Conservation (phyloP, 2,329 filamentous ascomycete species). For the Huntiella abstrusa region DNA sequence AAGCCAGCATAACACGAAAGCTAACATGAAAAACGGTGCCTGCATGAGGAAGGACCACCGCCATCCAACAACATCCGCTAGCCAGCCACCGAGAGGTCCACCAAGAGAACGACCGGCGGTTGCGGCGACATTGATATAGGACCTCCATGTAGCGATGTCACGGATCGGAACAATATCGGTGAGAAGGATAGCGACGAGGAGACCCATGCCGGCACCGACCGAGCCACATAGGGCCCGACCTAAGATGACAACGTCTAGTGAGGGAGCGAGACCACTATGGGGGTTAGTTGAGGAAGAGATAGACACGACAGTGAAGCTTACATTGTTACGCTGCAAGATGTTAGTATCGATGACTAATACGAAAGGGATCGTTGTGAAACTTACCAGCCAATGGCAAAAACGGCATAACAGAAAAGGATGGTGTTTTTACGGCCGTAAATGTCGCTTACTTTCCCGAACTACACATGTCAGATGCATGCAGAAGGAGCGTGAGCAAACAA, state of each 20-base stretch:
- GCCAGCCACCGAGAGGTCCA: constrained; percentile 37
- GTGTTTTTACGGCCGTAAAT: constrained; percentile 16
- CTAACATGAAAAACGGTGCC: constrained; percentile 37
- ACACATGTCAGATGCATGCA: no score
- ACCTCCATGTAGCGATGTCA: constrained; percentile 34
- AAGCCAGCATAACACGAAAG: constrained; percentile 31
- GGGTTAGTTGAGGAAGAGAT: background rate
- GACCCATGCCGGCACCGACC: constrained; percentile 31
- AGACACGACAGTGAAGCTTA: background rate
- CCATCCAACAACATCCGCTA: constrained; percentile 49
- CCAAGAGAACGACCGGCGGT: constrained; percentile 33
- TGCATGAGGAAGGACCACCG: constrained; percentile 47
- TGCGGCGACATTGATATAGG: constrained; percentile 32
- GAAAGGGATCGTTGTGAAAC: background rate
- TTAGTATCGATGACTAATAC: background rate
- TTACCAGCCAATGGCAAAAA: constrained; percentile 17
- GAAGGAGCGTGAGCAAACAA: background rate
- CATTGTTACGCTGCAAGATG: constrained; percentile 4
- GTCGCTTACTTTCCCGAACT: constrained; percentile 18
- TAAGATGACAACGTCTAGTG: constrained; percentile 29
- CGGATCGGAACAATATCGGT: constrained; percentile 33
- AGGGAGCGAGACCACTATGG: constrained; percentile 14
- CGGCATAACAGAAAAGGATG: constrained; percentile 15
- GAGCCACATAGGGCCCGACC: constrained; percentile 33
- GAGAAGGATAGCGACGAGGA: constrained; percentile 32